These are phyloP conservation scores for Rhizoclosmatium sp. DNA, from an alignment of 192 early-diverging fungal species.

Conservation along the genomic window DNA sequence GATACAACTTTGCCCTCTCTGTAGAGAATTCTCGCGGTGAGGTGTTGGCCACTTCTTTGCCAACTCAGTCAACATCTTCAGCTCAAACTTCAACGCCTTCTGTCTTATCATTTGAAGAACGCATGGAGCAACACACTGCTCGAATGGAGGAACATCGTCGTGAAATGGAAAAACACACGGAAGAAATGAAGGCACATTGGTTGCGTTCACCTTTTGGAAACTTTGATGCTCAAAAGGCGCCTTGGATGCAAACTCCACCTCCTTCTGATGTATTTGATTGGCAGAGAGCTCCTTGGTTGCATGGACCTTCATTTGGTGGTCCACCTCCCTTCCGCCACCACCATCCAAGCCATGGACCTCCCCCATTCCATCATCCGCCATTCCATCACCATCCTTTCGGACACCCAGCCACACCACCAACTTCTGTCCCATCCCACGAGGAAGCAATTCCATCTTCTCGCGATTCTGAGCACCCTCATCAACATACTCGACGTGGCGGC, in stretches of 20 bases:
- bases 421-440: not conserved
- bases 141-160: not conserved
- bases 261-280: not conserved
- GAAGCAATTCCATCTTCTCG: not conserved
- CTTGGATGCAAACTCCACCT: not conserved
- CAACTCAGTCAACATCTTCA: constrained; percentile 4
- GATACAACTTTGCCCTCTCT: constrained; percentile 34
- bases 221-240: too few relatives aligned
- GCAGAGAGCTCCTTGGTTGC: not conserved
- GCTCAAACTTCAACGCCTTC: not conserved
- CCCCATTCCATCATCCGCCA: not conserved
- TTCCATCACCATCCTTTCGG: not conserved
- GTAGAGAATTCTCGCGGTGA: constrained; percentile 19
- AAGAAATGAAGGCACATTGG: constrained; percentile 20
- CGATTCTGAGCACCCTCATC: not conserved
- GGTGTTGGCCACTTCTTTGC: constrained; percentile 15
- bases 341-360: not conserved
- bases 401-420: not conserved
- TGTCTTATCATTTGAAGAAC: not conserved
- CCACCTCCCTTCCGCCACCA: not conserved
- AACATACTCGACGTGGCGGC: not conserved
- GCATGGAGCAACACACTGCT: not conserved
- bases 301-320: not conserved
- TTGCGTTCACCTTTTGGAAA: not conserved
- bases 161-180: constrained; percentile 9